Evolutionary conservation across 2,329 filamentous ascomycete genomes (phyloP).

Genomic region (Lecanicillium sp.): DNA sequence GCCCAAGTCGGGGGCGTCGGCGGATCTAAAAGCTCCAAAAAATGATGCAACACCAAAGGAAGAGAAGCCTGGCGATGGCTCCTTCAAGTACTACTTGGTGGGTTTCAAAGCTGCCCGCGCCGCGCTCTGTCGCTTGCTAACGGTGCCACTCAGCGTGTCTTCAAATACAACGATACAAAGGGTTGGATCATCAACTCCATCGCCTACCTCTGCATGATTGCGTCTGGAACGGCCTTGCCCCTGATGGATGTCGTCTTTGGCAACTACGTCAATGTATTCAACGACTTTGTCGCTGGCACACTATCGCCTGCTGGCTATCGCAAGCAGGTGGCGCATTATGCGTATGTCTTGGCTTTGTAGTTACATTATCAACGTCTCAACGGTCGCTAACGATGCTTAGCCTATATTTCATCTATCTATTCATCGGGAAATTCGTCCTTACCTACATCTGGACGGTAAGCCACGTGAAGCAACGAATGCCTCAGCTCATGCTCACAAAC

Average conservation of each 20-base stretch:
- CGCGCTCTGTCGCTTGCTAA: not conserved
- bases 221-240: constrained; percentile 36
- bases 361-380: constrained; percentile 3
- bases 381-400: constrained; percentile 23
- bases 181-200: constrained; percentile 33
- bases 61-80: not conserved
- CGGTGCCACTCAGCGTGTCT: constrained; percentile 26
- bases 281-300: constrained; percentile 44
- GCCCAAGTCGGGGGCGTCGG: not conserved
- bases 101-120: not conserved
- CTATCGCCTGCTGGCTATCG: constrained; percentile 42
- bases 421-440: constrained; percentile 48
- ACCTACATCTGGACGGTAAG: constrained; percentile 49
- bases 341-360: constrained; percentile 25
- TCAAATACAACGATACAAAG: constrained; percentile 31
- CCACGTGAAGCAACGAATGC: no score
- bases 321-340: constrained; percentile 39
- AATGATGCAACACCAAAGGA: not conserved
- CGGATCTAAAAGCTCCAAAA: not conserved
- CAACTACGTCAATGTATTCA: constrained; percentile 48
- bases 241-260: constrained; percentile 57
- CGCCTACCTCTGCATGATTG: constrained; percentile 32
- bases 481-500: no score
- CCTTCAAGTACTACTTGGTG: constrained; percentile 14
- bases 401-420: constrained; percentile 53